A percentile compares a stretch with the other conserved stretches of the same genome.
phyloP scores from a whole-genome alignment of 768 basidiomycete species.

The Stropharia rugosoannulata region DNA sequence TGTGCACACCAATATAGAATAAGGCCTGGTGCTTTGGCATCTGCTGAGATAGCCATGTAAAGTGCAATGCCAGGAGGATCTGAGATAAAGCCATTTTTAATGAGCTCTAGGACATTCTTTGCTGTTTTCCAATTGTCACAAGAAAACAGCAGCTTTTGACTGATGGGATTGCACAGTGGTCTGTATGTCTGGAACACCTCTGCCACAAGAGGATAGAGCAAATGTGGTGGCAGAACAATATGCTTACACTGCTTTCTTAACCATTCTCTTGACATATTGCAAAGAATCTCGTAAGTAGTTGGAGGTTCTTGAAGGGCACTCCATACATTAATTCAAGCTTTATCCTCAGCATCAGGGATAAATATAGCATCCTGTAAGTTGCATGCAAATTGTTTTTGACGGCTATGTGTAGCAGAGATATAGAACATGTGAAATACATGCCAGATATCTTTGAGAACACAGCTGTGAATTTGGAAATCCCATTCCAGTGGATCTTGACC shows the following conservation, averaged over 20 bases:
- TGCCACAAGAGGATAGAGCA: constrained; percentile 25
- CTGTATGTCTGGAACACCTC: constrained; percentile 30
- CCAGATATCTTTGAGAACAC: constrained; percentile 27
- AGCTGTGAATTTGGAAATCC: constrained; percentile 5
- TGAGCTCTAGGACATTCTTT: constrained; percentile 25
- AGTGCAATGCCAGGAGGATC: constrained; percentile 30
- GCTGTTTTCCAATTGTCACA: constrained; percentile 25
- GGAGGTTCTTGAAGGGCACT: constrained; percentile 7
- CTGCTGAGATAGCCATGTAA: constrained; percentile 17
- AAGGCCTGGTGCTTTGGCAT: constrained; percentile 19
- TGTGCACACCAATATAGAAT: constrained; percentile 19
- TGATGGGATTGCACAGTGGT: constrained; percentile 28
- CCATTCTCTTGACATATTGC: constrained; percentile 16
- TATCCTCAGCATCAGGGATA: constrained; percentile 14
- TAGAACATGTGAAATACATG: constrained; percentile 28
- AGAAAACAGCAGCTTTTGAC: constrained; percentile 28
- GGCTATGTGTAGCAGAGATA: constrained; percentile 22
- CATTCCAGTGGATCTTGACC: constrained; percentile 3
- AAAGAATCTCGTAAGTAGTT: constrained; percentile 11
- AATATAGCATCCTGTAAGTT: constrained; percentile 11
- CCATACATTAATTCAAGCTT: constrained; percentile 18
- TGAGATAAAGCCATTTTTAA: constrained; percentile 23
- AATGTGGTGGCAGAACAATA: constrained; percentile 29
- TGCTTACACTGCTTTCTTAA: constrained; percentile 23
- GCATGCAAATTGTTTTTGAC: constrained; percentile 13